Conservation (phyloP, 495 filamentous ascomycete genomes). For the Wilcoxina mikolae region DNA sequence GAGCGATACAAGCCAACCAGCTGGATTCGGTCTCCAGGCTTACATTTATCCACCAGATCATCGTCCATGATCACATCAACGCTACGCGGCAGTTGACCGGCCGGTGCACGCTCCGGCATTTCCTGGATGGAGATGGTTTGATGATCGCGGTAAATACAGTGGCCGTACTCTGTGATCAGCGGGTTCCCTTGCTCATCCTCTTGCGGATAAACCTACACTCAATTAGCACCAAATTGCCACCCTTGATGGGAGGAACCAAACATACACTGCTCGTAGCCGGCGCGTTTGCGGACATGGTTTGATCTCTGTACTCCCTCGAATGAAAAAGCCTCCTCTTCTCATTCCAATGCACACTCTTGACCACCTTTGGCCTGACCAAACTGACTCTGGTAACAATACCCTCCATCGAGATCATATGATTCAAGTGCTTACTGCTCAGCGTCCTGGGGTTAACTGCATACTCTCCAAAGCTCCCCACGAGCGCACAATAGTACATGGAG, state of each 20-base stretch:
- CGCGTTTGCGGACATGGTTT: conserved; percentile 87
- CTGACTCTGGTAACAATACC: conserved; percentile 92
- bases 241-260: background rate
- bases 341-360: conserved; percentile 93
- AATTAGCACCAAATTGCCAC: background rate
- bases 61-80: conserved; percentile 98
- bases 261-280: conserved; percentile 50
- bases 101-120: conserved; percentile 95
- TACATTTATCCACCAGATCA: conserved; percentile 85
- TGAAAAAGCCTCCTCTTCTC: conserved; percentile 72
- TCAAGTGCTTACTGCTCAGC: conserved; percentile 71
- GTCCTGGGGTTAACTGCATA: conserved; percentile 90
- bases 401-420: conserved; percentile 92
- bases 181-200: conserved; percentile 74
- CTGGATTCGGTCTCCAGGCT: conserved; percentile 92
- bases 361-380: conserved; percentile 85
- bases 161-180: conserved; percentile 87
- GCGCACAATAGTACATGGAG: conserved; percentile 80
- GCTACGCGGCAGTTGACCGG: conserved; percentile 85
- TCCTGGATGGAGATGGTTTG: conserved; percentile 98
- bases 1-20: conserved; percentile 88
- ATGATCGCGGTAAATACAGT: conserved; percentile 90
- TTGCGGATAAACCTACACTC: conserved; percentile 59
- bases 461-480: conserved; percentile 86
- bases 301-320: conserved; percentile 76